Evolutionary conservation across 805 yeast genomes (phyloP).

Genomic region (Cyberlindnera subsufficiens): DNA sequence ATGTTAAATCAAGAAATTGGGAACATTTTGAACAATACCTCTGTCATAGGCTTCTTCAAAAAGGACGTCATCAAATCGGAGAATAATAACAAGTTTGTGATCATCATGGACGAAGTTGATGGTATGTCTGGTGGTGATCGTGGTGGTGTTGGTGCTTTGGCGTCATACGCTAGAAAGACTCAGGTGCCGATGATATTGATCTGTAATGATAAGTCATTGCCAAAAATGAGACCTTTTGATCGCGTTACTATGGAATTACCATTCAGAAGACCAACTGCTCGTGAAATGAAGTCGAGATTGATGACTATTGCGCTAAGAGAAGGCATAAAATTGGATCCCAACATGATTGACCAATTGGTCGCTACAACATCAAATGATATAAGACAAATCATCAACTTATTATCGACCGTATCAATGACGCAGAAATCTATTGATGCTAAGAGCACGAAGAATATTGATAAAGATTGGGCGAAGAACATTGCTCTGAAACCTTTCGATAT

Average conservation of each 20-base stretch:
- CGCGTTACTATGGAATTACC: slow-evolving; percentile 71
- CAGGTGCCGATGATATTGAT: slow-evolving; percentile 87
- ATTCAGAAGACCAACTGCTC: slow-evolving; percentile 84
- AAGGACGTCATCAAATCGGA: slow-evolving; percentile 22
- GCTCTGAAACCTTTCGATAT: slow-evolving; percentile 91
- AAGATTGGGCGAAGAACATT: slow-evolving; percentile 85
- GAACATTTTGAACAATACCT: slow-evolving; percentile 70
- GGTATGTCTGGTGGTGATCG: slow-evolving; percentile 99
- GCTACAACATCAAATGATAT: slow-evolving; percentile 86
- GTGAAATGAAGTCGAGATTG: slow-evolving; percentile 73
- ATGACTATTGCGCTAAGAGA: slow-evolving; percentile 90
- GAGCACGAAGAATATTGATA: slow-evolving; percentile 56
- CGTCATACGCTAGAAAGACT: slow-evolving; percentile 79
- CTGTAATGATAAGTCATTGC: slow-evolving; percentile 87
- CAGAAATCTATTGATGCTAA: slow-evolving; percentile 55
- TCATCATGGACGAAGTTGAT: slow-evolving; percentile 98
- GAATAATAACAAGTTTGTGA: slow-evolving; percentile 58
- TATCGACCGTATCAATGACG: slow-evolving; percentile 80
- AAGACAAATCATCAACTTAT: slow-evolving; percentile 84
- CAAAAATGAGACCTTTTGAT: slow-evolving; percentile 96
- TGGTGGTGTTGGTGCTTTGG: slow-evolving; percentile 96
- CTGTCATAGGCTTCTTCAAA: slow-evolving; percentile 73
- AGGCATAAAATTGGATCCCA: slow-evolving; percentile 71
- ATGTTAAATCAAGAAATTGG: slow-evolving; percentile 64
- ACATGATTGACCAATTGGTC: slow-evolving; percentile 76